Evolutionary conservation across 495 filamentous ascomycete genomes (phyloP), one percentile per base, ranked within the genome.

Genomic region (Astrocystis sublimbata): DNA sequence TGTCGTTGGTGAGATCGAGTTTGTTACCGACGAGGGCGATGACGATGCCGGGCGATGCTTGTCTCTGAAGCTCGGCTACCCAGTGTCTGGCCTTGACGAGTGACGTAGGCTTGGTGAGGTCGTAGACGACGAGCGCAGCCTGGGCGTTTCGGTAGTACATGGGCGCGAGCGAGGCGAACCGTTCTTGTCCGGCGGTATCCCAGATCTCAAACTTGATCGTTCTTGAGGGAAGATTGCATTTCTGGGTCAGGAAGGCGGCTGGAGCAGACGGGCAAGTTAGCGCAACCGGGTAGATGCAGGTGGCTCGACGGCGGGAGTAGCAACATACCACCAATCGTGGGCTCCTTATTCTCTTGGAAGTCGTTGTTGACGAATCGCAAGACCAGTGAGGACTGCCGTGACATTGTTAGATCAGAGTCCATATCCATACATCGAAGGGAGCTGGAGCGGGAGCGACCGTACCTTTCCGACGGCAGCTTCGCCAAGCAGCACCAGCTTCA

Each of bases 111-210:
- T 98, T 98, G 36, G 94, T 98, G 67, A 98, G 87, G 75, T 98
- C 94, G 85, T 98, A 98, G 69, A 97, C 94, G 17, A 98, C 94
- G 47, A 98, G 88, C n/a, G 94, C 94, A 65, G 92, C 90, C 79
- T 98, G 94, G 38, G 94, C 94, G 71, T 98, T 98, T 78, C 94
- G 93, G 81, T 98, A 98, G 84, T 98, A 98, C 94, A 98, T 98
- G 53, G 94, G 94, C 15, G 94, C 94, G 40, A 98, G 86, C 26
- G 90, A 94, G 60, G 94, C 94, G 74, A 98, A 98, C 58, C 94
- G 92, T 78, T 98, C 94, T 78, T 98, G 94, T 69, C 94, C 94
- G 33, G 96, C 94, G 4, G 94, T 98, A 84, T 98, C 94, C 94
- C 94, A 98, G 69, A 98, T 98, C 78, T 98, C 94, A 68, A 98